These are phyloP conservation scores for Starmera pachycereana DNA, from an alignment of 805 yeast species.

Conservation along the genomic window DNA sequence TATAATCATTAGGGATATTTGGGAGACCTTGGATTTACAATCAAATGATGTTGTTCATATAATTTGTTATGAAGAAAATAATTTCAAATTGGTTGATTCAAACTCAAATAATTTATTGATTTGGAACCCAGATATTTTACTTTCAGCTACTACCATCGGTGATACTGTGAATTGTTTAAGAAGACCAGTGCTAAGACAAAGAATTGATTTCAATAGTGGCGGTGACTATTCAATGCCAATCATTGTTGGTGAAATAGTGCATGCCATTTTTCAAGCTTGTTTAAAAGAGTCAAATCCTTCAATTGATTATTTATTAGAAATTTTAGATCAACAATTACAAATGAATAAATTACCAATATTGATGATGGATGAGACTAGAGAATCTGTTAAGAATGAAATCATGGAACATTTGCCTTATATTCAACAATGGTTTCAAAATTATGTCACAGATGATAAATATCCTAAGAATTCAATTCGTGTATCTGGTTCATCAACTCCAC, in stretches of 20 bases:
- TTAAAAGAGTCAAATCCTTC: conserved; percentile 26
- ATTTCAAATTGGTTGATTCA: conserved; percentile 35
- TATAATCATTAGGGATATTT: conserved; percentile 51
- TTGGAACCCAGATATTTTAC: conserved; percentile 73
- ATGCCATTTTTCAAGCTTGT: conserved; percentile 50
- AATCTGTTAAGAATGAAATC: conserved; percentile 32
- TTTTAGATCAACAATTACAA: conserved; percentile 31
- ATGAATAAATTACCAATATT: conserved; percentile 39
- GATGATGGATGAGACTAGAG: conserved; percentile 40
- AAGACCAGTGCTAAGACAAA: conserved; percentile 48
- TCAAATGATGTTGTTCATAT: conserved; percentile 53
- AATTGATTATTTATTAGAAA: conserved; percentile 18
- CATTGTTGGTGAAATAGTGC: conserved; percentile 76
- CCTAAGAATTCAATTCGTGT: conserved; percentile 12
- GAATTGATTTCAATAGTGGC: conserved; percentile 38
- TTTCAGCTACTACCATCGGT: conserved; percentile 77
- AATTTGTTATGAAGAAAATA: conserved; percentile 27
- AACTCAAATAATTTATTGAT: conserved; percentile 52
- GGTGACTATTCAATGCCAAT: conserved; percentile 58
- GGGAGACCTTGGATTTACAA: conserved; percentile 39
- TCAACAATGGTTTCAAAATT: conserved; percentile 40
- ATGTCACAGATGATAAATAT: conserved; percentile 24
- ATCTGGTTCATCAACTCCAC: conserved; percentile 22
- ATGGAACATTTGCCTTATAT: conserved; percentile 41
- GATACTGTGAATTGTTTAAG: conserved; percentile 68